Percentiles rank a stretch among this genome's conserved stretches.
These are phyloP conservation scores for Lithospermum erythrorhizon DNA, from an alignment of 257 asterid species.

Conservation along the genomic window DNA sequence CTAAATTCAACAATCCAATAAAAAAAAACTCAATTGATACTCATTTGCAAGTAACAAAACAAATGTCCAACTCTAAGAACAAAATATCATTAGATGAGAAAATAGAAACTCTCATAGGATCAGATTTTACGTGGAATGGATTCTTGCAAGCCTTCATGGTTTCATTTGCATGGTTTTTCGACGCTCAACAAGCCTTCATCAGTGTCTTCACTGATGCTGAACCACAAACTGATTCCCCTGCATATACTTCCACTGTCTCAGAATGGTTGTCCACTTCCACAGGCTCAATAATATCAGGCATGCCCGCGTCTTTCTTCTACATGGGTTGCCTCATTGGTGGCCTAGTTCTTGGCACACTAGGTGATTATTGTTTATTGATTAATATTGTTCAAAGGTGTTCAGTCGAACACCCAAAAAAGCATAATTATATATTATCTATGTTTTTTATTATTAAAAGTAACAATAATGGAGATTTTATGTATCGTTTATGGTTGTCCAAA, in stretches of 20 bases:
- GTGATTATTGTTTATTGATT: too few relatives aligned
- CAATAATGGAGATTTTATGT: too few relatives aligned
- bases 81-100: slow-evolving; percentile 36
- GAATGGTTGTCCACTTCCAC: slow-evolving; percentile 70
- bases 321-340: slow-evolving; percentile 57
- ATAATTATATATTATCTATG: too few relatives aligned
- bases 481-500: too few relatives aligned
- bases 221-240: slow-evolving; percentile 43
- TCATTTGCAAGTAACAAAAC: background rate
- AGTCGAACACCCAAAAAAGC: too few relatives aligned
- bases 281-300: slow-evolving; percentile 34
- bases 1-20: too few relatives aligned
- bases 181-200: slow-evolving; percentile 61
- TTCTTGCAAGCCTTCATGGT: slow-evolving; percentile 38
- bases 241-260: slow-evolving; percentile 33
- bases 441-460: too few relatives aligned
- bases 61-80: background rate
- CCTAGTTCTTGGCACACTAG: slow-evolving; percentile 42
- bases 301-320: slow-evolving; percentile 57
- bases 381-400: too few relatives aligned
- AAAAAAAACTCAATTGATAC: too few relatives aligned
- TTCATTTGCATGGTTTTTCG: slow-evolving; percentile 59
- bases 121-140: slow-evolving; percentile 42
- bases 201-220: slow-evolving; percentile 47
- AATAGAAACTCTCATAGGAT: slow-evolving; percentile 54